These are phyloP conservation scores for Triticum dicoccoides DNA, from an alignment of 176 grass and related monocot genomes.

Conservation along the genomic window DNA sequence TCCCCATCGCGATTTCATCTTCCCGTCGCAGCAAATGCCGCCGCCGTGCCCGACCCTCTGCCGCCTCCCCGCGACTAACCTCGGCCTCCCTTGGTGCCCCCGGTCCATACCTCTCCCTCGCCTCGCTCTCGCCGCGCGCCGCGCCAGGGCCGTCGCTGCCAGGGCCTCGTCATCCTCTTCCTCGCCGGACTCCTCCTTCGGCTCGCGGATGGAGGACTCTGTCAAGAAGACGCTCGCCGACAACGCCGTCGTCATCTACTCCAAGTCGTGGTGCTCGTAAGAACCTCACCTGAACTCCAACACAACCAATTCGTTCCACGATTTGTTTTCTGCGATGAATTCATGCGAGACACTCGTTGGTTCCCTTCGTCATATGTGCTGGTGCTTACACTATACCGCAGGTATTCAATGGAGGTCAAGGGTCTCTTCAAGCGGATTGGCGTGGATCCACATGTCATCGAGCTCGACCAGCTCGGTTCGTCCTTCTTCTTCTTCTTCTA, in stretches of 20 bases:
- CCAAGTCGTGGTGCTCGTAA: constrained; percentile 98
- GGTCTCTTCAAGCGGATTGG: constrained; percentile 84
- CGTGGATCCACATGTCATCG: constrained; percentile 64
- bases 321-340: neutral
- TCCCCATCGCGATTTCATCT: constrained; percentile 12
- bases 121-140: constrained; percentile 26
- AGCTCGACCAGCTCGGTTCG: constrained; percentile 84
- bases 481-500: neutral
- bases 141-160: constrained; percentile 27
- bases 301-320: neutral
- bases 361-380: neutral
- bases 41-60: constrained; percentile 24
- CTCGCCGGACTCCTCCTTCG: constrained; percentile 64
- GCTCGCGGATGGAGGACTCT: constrained; percentile 80
- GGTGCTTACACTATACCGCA: constrained; percentile 11
- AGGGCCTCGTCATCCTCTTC: constrained; percentile 49
- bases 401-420: constrained; percentile 91
- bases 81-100: neutral
- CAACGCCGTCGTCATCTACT: constrained; percentile 84
- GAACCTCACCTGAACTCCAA: neutral
- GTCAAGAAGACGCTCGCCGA: constrained; percentile 65
- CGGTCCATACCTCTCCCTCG: neutral
- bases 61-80: constrained; percentile 24
- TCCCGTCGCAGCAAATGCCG: neutral
- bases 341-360: neutral